Base-by-base conservation (phyloP, 1,284 basidiomycete genomes). In the Athelia sp. region DNA sequence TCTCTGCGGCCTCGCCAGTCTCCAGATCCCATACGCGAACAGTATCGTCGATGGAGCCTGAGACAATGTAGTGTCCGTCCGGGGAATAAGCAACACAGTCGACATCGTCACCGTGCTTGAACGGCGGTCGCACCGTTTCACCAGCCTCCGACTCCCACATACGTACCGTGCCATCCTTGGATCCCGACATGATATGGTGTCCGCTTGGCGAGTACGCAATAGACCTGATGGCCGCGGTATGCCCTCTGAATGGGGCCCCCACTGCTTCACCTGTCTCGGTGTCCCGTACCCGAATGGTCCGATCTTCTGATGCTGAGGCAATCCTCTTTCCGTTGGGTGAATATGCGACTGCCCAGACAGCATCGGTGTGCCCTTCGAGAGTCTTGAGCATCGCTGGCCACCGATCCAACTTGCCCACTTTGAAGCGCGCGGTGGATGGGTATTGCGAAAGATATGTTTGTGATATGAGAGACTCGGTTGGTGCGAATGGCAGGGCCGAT, bases 401-500 rank as follows among this genome's bases (percentile, higher is more conserved):
- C 4, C 42, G 36, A 19, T 44, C 22, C 22, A 6, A 32, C n/a
- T 10, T 2, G 8, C 45, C 22, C 3, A 19, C 32, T 10, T 22
- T 2, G 24, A 45, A 22, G 10, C 10, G n/a, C 4, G 14, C n/a
- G 21, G 40, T 43, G 11, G 35, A 42, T 13, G 22, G 17, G 38
- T 49, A 38, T 46, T 19, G 15, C 43, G 17, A 18, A 11, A 34
- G n/a, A 34, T 34, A 34, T 11, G 11, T 11, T n/a, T 34, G 11
- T 11, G 35, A 17, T 6, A 4, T 9, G 53, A 44, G 44, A 48
- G 45, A 6, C 43, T 47, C n/a, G 31, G 4, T 21, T 13, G 49
- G 26, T 24, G 46, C 14, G 49, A 55, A 52, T 6, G 55, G 49
- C 26, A 58, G 29, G 9, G 53, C 57, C 9, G 57, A 57, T 10